Evolutionary conservation across 495 filamentous ascomycete genomes (phyloP), one percentile per base, ranked within the genome.

Genomic region (Penicillium parvum): DNA sequence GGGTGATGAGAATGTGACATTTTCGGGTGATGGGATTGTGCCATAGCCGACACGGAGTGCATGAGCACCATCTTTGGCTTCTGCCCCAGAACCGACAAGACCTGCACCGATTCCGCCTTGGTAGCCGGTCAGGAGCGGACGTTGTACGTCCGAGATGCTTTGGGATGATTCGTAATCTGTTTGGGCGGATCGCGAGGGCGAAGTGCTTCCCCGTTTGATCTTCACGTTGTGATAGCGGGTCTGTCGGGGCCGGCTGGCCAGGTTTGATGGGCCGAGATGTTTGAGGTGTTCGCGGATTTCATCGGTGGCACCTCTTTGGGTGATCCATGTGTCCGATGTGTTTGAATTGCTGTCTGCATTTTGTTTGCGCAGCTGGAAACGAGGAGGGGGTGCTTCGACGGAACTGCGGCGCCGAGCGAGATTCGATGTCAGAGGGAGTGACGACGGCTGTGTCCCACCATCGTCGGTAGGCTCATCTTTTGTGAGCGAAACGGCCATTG

Each of bases 191-290:
- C 61, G 64, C 4, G 59, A 58, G 0, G 69, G 69, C 7, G 69
- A 73, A 11, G 39, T 56, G 23, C 77, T 80, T 5, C 79, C 80
- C 16, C 65, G 68, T 64, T 96, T 96, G 64, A 95, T 91, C 64
- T 96, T 96, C 37, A 98, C 90, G 9, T 81, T 83, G 22, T 83
- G 83, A 45, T 88, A 91, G n/a, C 83, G 82, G 2, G 92, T 96
- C 40, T 77, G 71, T 47, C 85, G 82, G 3, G 92, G 92, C 25
- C 85, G 79, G 38, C 79, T 86, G 2, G 92, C 94, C 11, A 85
- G 77, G 53, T 98, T 98, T 2, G 88, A 94, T 0, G 92, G 92
- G 0, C 94, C 92, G 2, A 98, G 80, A 53, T 92, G 85, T 53
- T 87, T 92, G 8, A 96, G 71, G 47, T 96, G 90, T 50, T 90